Conservation (phyloP, 192 early-diverging fungal genomes). For the Coemansia javaensis region DNA sequence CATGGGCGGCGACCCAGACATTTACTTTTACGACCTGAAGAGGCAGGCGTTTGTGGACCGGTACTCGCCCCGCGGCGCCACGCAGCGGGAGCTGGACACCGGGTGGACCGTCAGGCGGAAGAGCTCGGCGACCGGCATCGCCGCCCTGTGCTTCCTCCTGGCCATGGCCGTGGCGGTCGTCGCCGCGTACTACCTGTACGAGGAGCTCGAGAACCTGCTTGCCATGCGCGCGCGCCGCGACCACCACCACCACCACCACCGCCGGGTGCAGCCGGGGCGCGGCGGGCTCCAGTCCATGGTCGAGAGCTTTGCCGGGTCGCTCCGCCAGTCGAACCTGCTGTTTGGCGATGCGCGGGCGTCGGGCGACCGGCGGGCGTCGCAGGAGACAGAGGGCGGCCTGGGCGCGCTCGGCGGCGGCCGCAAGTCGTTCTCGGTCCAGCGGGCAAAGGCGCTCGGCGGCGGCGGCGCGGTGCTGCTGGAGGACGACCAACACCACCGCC, state of each 20-base stretch:
- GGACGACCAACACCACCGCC: neutral
- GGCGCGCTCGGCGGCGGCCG: slow-evolving; percentile 1
- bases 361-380: slow-evolving; percentile 7
- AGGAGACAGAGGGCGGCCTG: slow-evolving; percentile 13
- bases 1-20: slow-evolving; percentile 19
- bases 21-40: slow-evolving; percentile 40
- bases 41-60: slow-evolving; percentile 19
- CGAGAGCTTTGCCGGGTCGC: slow-evolving; percentile 18
- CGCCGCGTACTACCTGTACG: slow-evolving; percentile 21
- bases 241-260: no score
- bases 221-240: neutral
- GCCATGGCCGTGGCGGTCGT: slow-evolving; percentile 11
- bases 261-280: neutral
- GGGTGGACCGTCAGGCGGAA: slow-evolving; percentile 21
- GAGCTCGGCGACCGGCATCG: slow-evolving; percentile 9
- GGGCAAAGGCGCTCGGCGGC: neutral
- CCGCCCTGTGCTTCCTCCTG: slow-evolving; percentile 19
- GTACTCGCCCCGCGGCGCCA: slow-evolving; percentile 29
- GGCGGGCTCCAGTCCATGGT: slow-evolving; percentile 12
- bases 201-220: slow-evolving; percentile 5
- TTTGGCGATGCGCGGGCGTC: neutral
- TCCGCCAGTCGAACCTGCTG: slow-evolving; percentile 14
- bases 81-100: slow-evolving; percentile 22
- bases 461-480: neutral
- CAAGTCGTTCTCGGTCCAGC: neutral